phyloP scores from a whole-genome alignment of 352 stramenopile species.

The Phytopythium helicoides region DNA sequence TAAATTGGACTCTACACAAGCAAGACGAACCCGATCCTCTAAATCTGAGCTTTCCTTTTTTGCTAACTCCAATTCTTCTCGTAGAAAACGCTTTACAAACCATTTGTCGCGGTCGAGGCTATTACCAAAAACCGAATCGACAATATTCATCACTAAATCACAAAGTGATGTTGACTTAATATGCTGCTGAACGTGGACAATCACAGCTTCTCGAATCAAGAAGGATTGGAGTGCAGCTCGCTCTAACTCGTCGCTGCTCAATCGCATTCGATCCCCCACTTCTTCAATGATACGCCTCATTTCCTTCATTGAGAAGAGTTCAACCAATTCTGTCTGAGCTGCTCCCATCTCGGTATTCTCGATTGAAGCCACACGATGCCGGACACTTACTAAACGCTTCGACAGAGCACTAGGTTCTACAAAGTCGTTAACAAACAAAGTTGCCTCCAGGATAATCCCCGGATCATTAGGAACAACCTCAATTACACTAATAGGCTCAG shows the following conservation, averaged over 20 bases:
- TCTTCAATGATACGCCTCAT: slow-evolving; percentile 10
- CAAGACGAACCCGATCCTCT: slow-evolving; percentile 6
- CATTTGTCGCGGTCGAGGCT: slow-evolving; percentile 9
- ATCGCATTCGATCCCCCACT: slow-evolving; percentile 1
- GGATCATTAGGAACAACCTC: no score
- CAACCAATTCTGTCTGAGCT: no score
- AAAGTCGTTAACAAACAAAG: no score
- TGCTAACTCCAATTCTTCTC: background rate
- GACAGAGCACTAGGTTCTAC: no score
- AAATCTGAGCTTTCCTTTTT: slow-evolving; percentile 2
- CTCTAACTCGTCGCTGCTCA: slow-evolving; percentile 14
- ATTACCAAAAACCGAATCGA: slow-evolving; percentile 12
- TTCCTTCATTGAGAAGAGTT: slow-evolving; percentile 2
- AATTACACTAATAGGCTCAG: background rate
- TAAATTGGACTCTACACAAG: slow-evolving; percentile 17
- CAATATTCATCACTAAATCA: background rate
- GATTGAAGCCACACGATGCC: no score
- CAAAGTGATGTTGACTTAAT: background rate
- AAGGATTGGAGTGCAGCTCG: slow-evolving; percentile 7
- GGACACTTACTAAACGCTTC: no score
- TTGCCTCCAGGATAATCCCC: no score
- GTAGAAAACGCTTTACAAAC: slow-evolving; percentile 19
- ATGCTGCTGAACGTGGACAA: background rate
- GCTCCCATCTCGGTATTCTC: no score
- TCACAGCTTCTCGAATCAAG: slow-evolving; percentile 9